These are phyloP conservation scores for Solanum chiquidenum DNA, from an alignment of 257 asterid species.

Conservation along the genomic window DNA sequence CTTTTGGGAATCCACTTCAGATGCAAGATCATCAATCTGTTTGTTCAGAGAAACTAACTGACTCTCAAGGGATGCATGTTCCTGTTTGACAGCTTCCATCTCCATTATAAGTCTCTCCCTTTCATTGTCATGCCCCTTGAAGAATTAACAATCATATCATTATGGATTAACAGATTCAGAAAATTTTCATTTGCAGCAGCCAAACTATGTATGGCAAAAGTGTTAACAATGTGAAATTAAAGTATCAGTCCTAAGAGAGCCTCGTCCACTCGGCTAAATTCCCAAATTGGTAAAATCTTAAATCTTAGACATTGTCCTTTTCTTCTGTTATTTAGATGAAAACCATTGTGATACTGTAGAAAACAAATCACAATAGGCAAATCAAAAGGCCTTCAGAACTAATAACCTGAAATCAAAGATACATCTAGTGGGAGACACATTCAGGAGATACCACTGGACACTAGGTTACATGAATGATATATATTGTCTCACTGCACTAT, in stretches of 20 bases:
- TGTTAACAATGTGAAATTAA: not conserved
- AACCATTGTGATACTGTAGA: not conserved
- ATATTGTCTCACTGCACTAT: not conserved
- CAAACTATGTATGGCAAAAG: not conserved
- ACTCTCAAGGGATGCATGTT: conserved; percentile 49
- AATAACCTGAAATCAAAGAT: not conserved
- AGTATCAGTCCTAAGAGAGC: not conserved
- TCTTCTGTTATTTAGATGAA: not conserved
- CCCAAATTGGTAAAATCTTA: not conserved
- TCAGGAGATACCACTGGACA: not conserved
- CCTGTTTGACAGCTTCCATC: conserved; percentile 84
- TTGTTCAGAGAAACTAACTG: conserved; percentile 50
- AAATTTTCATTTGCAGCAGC: not conserved
- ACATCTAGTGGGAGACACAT: not conserved
- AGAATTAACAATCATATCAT: conserved; percentile 12
- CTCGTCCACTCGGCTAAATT: not conserved
- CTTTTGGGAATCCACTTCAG: conserved; percentile 56
- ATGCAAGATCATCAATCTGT: conserved; percentile 43
- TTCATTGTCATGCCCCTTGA: conserved; percentile 80
- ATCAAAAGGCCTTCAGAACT: not conserved
- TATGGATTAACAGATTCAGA: not conserved
- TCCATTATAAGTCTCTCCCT: conserved; percentile 81
- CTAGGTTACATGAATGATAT: not conserved
- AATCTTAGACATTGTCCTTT: not conserved
- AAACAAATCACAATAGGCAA: not conserved